Base-by-base conservation (phyloP, 208 protist species). In the Trypanosoma boissoni region DNA sequence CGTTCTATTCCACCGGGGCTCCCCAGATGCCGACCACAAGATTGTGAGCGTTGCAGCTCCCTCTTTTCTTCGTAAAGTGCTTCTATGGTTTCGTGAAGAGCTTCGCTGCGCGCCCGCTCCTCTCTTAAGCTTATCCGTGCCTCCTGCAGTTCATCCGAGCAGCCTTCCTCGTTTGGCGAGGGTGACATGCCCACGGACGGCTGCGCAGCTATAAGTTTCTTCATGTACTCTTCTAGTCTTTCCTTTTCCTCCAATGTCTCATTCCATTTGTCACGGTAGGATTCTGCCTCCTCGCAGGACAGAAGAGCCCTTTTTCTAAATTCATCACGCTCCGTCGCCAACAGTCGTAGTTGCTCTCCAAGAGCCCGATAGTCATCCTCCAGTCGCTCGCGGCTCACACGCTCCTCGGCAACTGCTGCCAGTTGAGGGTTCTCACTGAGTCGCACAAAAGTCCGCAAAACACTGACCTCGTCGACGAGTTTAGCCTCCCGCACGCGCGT, bases 401-500 rank as follows among this genome's bases (percentile, higher is more conserved):
- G 60, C 5, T 29, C 46, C 14, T 58, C 60, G 10, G 75, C 72
- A 7, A 42, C 53, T 21, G 57, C 64, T 1, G 64, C 72, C 16
- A 72, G 44, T 49, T 77, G 68, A 8, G 83, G 68, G 48, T 77
- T 64, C 10, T 81, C 52, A 1, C 26, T 24, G 16, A 86, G 43
- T 27, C 77, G 63, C 2, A 90, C 42, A 44, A 84, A 69, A 9
- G 24, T 68, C 24, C 70, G 76, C 24, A 86, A 62, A 8, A 76
- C 50, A 6, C 58, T 52, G 21, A 69, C 50, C 45, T 90, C 83
- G 18, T 86, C 64, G 32, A 64, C 70, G 23, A 78, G 76, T 6
- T 45, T 70, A 21, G 41, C 43, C 32, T 72, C 44, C 18, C 60
- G 64, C 23, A 68, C 64, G n/a, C 53, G 74, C 28, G 68, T 60